Conservation (phyloP, 805 yeast species). For the Sugiyamaella qingdaonensis region DNA sequence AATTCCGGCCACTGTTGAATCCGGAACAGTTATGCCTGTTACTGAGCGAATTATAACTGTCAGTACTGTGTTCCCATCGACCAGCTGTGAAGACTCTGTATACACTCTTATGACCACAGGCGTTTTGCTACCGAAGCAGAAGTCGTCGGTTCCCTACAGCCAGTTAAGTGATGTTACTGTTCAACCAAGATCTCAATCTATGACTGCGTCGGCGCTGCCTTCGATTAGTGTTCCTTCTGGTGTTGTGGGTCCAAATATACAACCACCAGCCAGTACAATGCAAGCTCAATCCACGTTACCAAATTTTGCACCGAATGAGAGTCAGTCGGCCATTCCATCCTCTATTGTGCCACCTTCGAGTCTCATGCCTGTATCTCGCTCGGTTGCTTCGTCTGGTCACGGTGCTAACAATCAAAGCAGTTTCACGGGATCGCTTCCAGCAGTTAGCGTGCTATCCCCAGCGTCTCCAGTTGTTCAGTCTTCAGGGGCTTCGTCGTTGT, state of each 20-base stretch:
- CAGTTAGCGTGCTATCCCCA: too few relatives aligned
- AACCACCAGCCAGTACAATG: constrained; percentile 1
- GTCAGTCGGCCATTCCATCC: background rate
- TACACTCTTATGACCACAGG: constrained; percentile 12
- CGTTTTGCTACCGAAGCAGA: constrained; percentile 6
- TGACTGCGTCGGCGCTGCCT: background rate
- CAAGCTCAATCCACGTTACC: constrained; percentile 4
- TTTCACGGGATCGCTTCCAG: too few relatives aligned
- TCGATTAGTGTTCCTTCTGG: constrained; percentile 3
- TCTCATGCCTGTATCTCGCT: background rate
- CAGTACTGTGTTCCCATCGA: constrained; percentile 7
- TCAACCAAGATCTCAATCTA: background rate
- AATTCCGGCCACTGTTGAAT: constrained; percentile 1
- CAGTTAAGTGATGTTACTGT: constrained; percentile 1
- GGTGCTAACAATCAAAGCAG: too few relatives aligned
- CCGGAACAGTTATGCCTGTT: constrained; percentile 3
- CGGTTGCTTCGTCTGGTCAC: background rate
- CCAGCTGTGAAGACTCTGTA: constrained; percentile 5
- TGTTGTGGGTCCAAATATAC: constrained; percentile 5
- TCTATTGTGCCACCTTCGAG: background rate
- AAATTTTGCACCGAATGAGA: constrained; percentile 3
- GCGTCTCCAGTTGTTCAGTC: background rate
- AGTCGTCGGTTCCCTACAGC: background rate
- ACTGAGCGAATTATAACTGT: constrained; percentile 3
- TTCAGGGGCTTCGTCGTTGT: background rate